A percentile compares a stretch with the other conserved stretches of the same genome.
phyloP scores from a whole-genome alignment of 352 stramenopile species.

The Blastocystis sp. region DNA sequence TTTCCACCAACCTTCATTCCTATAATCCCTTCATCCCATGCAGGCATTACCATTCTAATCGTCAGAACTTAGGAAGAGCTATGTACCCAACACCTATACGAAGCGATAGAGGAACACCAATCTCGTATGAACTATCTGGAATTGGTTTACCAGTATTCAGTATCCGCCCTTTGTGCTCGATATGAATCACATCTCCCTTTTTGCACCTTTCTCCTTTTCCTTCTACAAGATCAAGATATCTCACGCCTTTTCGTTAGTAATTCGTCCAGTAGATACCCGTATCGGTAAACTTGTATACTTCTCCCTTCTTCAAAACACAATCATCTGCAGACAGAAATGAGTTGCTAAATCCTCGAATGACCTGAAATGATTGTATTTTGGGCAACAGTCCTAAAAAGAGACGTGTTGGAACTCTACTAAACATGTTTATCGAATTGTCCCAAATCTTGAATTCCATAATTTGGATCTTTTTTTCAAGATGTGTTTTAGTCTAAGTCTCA shows the following conservation, averaged over 20 bases:
- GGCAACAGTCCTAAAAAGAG: neutral
- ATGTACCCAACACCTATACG: conserved; percentile 46
- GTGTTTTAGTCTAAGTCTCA: neutral
- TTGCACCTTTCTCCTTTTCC: conserved; percentile 23
- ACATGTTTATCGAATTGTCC: neutral
- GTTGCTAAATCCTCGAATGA: neutral
- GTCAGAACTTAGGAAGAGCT: neutral
- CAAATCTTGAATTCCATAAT: neutral
- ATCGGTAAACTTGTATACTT: conserved; percentile 41
- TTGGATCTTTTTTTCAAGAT: neutral
- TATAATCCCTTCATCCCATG: conserved; percentile 53
- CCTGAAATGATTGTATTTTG: neutral
- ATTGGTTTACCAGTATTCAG: conserved; percentile 57
- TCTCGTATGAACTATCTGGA: conserved; percentile 52
- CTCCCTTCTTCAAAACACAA: conserved; percentile 44
- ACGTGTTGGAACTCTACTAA: neutral
- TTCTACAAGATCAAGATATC: conserved; percentile 27
- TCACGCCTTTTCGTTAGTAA: neutral
- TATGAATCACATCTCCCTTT: conserved; percentile 58
- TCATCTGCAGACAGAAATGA: neutral
- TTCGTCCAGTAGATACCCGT: neutral
- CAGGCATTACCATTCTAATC: conserved; percentile 53
- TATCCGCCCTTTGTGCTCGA: conserved; percentile 51
- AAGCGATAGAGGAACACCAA: conserved; percentile 32
- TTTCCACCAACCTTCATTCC: conserved; percentile 60